Conservation (phyloP, 352 stramenopile species). For the Pythium sp. region DNA sequence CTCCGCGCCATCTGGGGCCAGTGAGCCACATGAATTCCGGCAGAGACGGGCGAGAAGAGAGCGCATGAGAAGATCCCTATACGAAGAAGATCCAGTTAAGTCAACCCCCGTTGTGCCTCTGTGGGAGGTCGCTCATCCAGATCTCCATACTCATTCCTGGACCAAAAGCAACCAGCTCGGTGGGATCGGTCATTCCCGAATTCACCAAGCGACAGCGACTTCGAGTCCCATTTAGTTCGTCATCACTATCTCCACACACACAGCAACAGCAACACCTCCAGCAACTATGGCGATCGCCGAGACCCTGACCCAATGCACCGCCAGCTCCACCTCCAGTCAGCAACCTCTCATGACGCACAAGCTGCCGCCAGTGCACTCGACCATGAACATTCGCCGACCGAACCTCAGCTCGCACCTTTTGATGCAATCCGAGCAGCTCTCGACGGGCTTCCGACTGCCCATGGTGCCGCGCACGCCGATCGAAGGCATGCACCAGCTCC, state of each 20-base stretch:
- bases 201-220: neutral
- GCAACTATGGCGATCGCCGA: constrained; percentile 11
- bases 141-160: neutral
- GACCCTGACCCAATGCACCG: neutral
- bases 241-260: neutral
- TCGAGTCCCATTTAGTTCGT: neutral
- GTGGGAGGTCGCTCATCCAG: neutral
- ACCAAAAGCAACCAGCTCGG: neutral
- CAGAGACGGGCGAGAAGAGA: constrained; percentile 3
- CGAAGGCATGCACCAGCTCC: neutral
- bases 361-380: constrained; percentile 10
- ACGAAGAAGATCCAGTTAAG: constrained; percentile 2
- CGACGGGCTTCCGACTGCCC: neutral
- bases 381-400: constrained; percentile 8
- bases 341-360: constrained; percentile 3
- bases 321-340: constrained; percentile 4
- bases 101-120: neutral
- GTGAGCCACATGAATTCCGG: neutral
- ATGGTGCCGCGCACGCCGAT: neutral
- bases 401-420: neutral
- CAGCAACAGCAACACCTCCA: neutral
- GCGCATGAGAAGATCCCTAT: constrained; percentile 3
- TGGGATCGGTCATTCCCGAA: neutral
- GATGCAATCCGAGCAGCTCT: neutral
- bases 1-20: constrained; percentile 1